Conservation (phyloP, 495 filamentous ascomycete species). For the Clavariopsis aquatica region DNA sequence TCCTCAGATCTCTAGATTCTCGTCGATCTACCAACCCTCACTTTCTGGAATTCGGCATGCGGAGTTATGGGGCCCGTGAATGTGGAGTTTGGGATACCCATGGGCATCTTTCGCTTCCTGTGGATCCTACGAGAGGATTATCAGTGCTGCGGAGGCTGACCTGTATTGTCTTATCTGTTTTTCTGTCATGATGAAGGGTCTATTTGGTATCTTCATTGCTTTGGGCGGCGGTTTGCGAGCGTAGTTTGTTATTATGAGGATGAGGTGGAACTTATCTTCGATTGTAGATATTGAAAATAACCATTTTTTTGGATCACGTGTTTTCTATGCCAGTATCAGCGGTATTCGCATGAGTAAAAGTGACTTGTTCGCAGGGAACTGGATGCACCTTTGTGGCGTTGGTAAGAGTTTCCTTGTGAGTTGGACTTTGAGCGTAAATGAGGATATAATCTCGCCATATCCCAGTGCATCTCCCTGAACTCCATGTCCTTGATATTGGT, state of each 20-base stretch:
- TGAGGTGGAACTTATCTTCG: slow-evolving; percentile 2
- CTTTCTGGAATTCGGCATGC: background rate
- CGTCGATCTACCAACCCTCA: background rate
- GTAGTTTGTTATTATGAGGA: background rate
- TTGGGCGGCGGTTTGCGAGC: background rate
- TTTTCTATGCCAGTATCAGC: background rate
- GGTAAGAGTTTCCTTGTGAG: background rate
- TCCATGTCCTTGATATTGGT: no score
- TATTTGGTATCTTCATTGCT: background rate
- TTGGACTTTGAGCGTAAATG: no score
- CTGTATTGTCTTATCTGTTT: slow-evolving; percentile 3
- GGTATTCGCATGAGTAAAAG: no score
- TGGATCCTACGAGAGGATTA: slow-evolving; percentile 4
- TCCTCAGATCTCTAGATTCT: background rate
- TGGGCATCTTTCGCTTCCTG: slow-evolving; percentile 1
- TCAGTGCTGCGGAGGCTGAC: background rate
- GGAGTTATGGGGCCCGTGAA: background rate
- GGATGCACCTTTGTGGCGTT: no score
- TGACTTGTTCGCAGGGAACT: no score
- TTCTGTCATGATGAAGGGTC: background rate
- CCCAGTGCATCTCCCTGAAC: no score
- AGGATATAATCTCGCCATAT: no score
- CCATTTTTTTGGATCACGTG: background rate
- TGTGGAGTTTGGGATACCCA: slow-evolving; percentile 18
- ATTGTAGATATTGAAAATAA: slow-evolving; percentile 14